Evolutionary conservation across 2,329 filamentous ascomycete genomes (phyloP), one percentile per base, ranked within the genome.

Genomic region (Fusarium marasasianum): DNA sequence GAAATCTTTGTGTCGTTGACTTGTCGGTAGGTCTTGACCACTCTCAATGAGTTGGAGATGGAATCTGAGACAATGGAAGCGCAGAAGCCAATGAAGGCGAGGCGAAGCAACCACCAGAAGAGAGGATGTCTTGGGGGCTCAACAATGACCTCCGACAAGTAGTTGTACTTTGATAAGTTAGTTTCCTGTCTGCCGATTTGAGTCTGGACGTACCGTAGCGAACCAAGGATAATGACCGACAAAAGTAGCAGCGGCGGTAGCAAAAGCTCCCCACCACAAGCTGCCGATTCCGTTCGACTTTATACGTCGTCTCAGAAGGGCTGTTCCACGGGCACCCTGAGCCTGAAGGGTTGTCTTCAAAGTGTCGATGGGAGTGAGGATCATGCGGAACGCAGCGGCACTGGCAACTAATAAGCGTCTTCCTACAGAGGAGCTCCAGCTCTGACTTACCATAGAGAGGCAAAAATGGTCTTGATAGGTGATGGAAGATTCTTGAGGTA

Each of bases 201-300:
- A n/a, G n/a, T n/a, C n/a, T n/a, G n/a, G n/a, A n/a, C n/a, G n/a
- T 74, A 85, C 85, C 0, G 85, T 87, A 15, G 84, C 85, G 64
- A 87, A 87, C 85, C 85, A 87, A 8, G 85, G 85, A 45, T 87
- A 87, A 56, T 87, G 83, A 6, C 85, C 85, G 3, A 85, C 85
- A 66, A 87, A 87, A 0, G 85, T 87, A 1, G 85, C 85, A 3
- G 83, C 85, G 0, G 85, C 85, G 0, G 85, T 87, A 8, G 85
- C 85, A 53, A 87, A 79, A 0, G 85, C 85, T 17, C 85, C 85
- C 85, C 85, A 87, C 85, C 85, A 87, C 15, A 87, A 75, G 61
- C 84, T 87, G 5, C 83, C 84, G 6, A 86, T 35, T 0, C 85
- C 85, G 26, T 87, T 77, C 1, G 79, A 80, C 75, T 84, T 86